Conservation (phyloP, 1,139 yeast genomes). For the Nakaseomyces sp. region DNA sequence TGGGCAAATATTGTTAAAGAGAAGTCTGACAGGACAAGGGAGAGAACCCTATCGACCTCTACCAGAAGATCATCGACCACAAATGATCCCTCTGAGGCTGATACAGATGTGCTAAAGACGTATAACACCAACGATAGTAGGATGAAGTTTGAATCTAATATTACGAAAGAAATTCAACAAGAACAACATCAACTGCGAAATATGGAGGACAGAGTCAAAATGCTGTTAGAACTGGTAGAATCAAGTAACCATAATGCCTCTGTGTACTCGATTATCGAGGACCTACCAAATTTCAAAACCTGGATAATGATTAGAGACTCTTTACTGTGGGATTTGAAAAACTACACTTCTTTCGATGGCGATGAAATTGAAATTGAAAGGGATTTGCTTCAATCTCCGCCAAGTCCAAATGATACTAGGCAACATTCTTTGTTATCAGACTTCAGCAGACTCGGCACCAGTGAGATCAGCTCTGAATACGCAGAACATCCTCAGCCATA, state of each 20-base stretch:
- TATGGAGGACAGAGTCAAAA: conserved; percentile 16
- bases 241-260: conserved; percentile 29
- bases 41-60: conserved; percentile 1
- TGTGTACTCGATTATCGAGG: conserved; percentile 28
- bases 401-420: not conserved
- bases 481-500: conserved; percentile 3
- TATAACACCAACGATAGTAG: conserved; percentile 4
- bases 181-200: conserved; percentile 4
- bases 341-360: conserved; percentile 6
- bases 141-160: not conserved
- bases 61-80: conserved; percentile 4
- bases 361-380: not conserved
- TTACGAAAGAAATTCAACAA: conserved; percentile 3
- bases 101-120: not conserved
- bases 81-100: conserved; percentile 14
- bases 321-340: conserved; percentile 28
- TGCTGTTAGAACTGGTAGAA: conserved; percentile 23
- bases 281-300: conserved; percentile 25
- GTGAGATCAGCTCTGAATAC: conserved; percentile 10
- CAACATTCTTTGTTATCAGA: conserved; percentile 10
- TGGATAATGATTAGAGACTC: conserved; percentile 32
- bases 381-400: not conserved
- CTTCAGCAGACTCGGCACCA: conserved; percentile 13
- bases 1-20: conserved; percentile 28
- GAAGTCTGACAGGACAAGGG: conserved; percentile 12